Base-by-base conservation (phyloP, 2,329 filamentous ascomycete genomes). In the Nemania sp. region DNA sequence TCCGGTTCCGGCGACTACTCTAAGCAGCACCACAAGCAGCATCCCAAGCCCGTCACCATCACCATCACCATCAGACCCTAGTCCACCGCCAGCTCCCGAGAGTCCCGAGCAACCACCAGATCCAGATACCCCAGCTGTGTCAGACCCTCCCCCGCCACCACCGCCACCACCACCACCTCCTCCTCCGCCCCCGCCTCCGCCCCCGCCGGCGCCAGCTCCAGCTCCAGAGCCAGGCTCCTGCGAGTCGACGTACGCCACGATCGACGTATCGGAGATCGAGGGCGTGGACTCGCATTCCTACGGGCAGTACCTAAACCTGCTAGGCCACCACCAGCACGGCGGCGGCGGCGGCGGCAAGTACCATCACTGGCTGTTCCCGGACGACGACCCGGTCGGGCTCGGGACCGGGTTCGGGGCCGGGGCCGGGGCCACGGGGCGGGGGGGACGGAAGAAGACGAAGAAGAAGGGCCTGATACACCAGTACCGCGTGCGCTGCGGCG, bases 401-500 rank as follows among this genome's bases (percentile, higher is more conserved):
- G 25, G 2, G 9, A 18, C 17, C 20, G 35, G 29, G 46, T 25
- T 29, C 25, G 25, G 25, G 25, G 4, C 7, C 25, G 25, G 2
- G 9, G 35, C 17, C 20, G 35, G 29, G 46, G 29, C 15, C 18
- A 7, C 25, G 25, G 25, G 4, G 25, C 25, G 25, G 7, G 25
- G 25, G 25, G 25, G 25, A 29, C 25, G 25, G 25, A 29, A 29
- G 25, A 29, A 29, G 25, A 29, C 25, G 7, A 29, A 29, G 15
- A 29, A 29, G 15, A 37, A 47, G n/a, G 54, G 63, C 46, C 52
- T 70, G 10, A 57, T 68, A 18, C 68, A 67, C 55, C 51, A 64
- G 54, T 71, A 67, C 56, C 67, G 68, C 48, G 67, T 69, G 13
- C 58, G 46, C 10, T 71, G 69, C 62, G 66, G 58, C 42, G 55